Percentiles rank a stretch among this genome's conserved stretches.
Conservation (phyloP, 140 eudicot genomes). For the Senecio squalidus region DNA sequence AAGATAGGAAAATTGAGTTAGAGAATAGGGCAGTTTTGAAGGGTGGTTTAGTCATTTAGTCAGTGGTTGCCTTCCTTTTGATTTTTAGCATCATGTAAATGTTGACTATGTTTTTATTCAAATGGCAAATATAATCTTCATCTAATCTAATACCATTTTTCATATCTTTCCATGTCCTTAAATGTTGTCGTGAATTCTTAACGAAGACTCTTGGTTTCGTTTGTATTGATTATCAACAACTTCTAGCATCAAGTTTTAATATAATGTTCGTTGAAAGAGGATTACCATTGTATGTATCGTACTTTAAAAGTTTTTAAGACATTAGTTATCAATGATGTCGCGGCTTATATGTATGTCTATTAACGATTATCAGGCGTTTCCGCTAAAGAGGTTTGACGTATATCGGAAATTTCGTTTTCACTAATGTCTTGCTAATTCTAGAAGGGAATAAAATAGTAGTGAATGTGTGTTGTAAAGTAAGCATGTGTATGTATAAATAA, state of each 20-base stretch:
- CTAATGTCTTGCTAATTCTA: constrained; percentile 22
- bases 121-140: constrained; percentile 28
- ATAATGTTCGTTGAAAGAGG: too few relatives aligned
- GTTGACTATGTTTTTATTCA: constrained; percentile 26
- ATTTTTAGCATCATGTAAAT: constrained; percentile 34
- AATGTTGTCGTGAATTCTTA: neutral
- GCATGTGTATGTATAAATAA: constrained; percentile 25
- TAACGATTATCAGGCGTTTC: too few relatives aligned
- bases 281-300: too few relatives aligned
- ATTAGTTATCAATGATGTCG: too few relatives aligned
- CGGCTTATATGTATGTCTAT: too few relatives aligned
- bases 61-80: constrained; percentile 22
- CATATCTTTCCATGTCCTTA: neutral
- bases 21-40: constrained; percentile 28
- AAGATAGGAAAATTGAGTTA: constrained; percentile 35
- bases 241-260: too few relatives aligned
- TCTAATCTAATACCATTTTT: constrained; percentile 5
- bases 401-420: too few relatives aligned
- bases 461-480: constrained; percentile 24
- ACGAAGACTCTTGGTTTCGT: too few relatives aligned
- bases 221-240: too few relatives aligned
- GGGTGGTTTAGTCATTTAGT: constrained; percentile 28
- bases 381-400: too few relatives aligned
- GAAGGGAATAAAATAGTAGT: constrained; percentile 24
- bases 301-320: too few relatives aligned